Conservation (phyloP, 2,329 filamentous ascomycete species). For the Colletotrichum lupini region DNA sequence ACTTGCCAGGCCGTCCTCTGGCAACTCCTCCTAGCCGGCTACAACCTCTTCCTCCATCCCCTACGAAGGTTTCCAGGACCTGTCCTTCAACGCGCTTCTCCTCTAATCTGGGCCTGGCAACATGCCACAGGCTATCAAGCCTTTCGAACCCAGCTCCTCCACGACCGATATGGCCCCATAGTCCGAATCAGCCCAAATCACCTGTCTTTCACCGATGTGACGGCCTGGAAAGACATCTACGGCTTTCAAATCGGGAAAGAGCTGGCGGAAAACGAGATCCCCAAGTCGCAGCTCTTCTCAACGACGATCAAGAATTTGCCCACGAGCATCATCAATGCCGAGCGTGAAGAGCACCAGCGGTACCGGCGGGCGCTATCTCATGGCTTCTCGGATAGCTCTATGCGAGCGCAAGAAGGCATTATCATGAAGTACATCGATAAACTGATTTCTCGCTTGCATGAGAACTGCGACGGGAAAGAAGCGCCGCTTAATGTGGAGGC, state of each 20-base stretch:
- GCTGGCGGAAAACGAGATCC: slow-evolving; percentile 8
- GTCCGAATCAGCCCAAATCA: slow-evolving; percentile 53
- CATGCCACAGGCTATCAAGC: slow-evolving; percentile 13
- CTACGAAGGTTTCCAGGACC: slow-evolving; percentile 46
- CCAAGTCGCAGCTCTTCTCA: slow-evolving; percentile 8
- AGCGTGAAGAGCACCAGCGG: slow-evolving; percentile 36
- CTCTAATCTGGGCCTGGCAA: slow-evolving; percentile 11
- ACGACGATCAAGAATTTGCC: background rate
- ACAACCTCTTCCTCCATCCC: slow-evolving; percentile 48
- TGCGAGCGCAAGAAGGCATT: slow-evolving; percentile 45
- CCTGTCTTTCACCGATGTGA: slow-evolving; percentile 49
- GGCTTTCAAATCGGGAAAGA: slow-evolving; percentile 34
- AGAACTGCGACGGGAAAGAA: background rate
- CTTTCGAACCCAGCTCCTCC: slow-evolving; percentile 25
- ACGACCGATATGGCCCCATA: slow-evolving; percentile 44
- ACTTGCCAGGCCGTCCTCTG: slow-evolving; percentile 20
- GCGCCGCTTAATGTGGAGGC: background rate
- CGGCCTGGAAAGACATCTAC: slow-evolving; percentile 55
- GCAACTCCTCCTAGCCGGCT: slow-evolving; percentile 33
- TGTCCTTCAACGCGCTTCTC: slow-evolving; percentile 7
- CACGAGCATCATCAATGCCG: slow-evolving; percentile 15
- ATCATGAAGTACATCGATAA: slow-evolving; percentile 43
- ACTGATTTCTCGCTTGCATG: slow-evolving; percentile 32
- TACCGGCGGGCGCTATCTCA: slow-evolving; percentile 41
- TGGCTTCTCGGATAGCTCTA: slow-evolving; percentile 44